These are phyloP conservation scores for Penicillium alfredii DNA, from an alignment of 495 filamentous ascomycete genomes.

Conservation along the genomic window DNA sequence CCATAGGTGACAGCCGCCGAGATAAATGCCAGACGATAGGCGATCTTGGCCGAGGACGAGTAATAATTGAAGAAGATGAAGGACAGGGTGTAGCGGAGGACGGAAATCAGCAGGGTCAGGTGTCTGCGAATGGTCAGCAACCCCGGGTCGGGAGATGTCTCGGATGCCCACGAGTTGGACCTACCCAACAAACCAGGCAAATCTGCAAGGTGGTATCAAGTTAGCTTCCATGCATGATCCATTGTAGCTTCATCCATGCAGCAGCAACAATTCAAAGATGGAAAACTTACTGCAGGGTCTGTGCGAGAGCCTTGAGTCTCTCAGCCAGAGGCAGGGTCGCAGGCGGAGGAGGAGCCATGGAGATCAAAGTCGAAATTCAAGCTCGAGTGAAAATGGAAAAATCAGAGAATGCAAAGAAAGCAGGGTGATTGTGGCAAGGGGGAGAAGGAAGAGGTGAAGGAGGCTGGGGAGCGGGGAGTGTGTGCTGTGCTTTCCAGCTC, in stretches of 20 bases:
- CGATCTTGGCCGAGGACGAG: conserved; percentile 64
- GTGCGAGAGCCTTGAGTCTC: conserved; percentile 67
- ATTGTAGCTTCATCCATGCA: conserved; percentile 16
- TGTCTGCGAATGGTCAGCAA: conserved; percentile 51
- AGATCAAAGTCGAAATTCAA: conserved; percentile 1
- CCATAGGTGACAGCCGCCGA: conserved; percentile 89
- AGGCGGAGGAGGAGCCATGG: conserved; percentile 78
- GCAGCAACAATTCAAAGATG: conserved; percentile 8
- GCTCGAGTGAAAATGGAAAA: conserved; percentile 4
- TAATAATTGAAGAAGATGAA: conserved; percentile 79
- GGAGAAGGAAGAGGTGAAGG: conserved; percentile 8
- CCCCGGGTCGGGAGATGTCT: conserved; percentile 1
- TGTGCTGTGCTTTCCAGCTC: conserved; percentile 21
- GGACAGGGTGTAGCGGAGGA: conserved; percentile 73
- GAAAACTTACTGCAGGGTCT: conserved; percentile 77
- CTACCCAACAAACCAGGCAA: conserved; percentile 88
- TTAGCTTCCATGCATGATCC: conserved; percentile 27
- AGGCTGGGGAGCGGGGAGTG: conserved; percentile 27
- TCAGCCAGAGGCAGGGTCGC: conserved; percentile 63
- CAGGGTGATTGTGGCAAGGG: conserved; percentile 1
- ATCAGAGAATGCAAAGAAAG: conserved; percentile 5
- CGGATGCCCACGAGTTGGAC: conserved; percentile 29
- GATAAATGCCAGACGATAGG: conserved; percentile 84
- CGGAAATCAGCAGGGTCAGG: conserved; percentile 73
- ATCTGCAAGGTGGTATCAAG: conserved; percentile 29